Evolutionary conservation across 306 rosid genomes (phyloP), one percentile per base, ranked within the genome.

Genomic region (Elaeagnus macrophylla): DNA sequence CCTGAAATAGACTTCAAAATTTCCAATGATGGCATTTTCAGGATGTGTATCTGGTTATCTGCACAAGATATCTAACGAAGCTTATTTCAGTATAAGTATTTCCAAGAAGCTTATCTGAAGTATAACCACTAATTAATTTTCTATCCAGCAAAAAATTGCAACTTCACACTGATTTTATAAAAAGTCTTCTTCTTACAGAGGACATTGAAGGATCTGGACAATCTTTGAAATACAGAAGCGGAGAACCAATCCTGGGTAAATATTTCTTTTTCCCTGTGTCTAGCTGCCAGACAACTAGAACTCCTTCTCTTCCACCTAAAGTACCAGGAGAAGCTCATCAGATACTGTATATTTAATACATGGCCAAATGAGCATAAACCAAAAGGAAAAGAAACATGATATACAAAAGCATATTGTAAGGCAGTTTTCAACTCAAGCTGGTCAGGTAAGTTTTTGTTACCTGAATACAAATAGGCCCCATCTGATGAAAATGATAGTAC

Each of bases 301-400:
- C 99, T 32, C 99, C 99, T 77, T 91, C 99, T 75, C 66, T 79
- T 59, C 99, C 96, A 57, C 99, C 96, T 87, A 67, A 37, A 57
- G 32, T 57, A 38, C 60, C 59, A 74, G 61, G 39, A 54, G 45
- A 71, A 54, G 52, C 37, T 66, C 36, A 47, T 64, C 36, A 66
- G 37, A 70, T 66, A 42, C 55, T 53, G 16, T 37, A 20, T 12
- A 20, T 12, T 56, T 43, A 8, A 40, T 48, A 67, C 36, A 25
- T n/a, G 40, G 37, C 32, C 47, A 13, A 48, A 56, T 56, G 18
- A 51, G 25, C 44, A 40, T 17, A 56, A 44, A 39, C 51, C 8
- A 35, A 6, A 12, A 54, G 61, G 54, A 25, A 16, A n/a, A 16
- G 36, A 48, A 39, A 25, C 41, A 36, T 12, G 49, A 12, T 25